Evolutionary conservation across 768 basidiomycete species (phyloP).

Genomic region (Boletus sp.): DNA sequence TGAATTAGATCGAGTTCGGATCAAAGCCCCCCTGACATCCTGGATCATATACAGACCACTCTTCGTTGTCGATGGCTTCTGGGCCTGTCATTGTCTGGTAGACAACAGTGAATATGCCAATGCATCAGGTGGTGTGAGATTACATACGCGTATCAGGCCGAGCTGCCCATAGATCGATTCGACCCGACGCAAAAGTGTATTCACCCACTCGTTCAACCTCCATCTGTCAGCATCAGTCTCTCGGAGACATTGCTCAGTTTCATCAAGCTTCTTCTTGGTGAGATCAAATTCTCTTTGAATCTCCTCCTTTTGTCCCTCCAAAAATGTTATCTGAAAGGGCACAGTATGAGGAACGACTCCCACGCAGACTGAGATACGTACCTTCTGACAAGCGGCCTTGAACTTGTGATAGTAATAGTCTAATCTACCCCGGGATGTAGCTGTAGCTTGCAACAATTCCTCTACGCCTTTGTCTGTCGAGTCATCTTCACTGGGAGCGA

Average conservation of each 20-base stretch:
- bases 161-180: slow-evolving; percentile 9
- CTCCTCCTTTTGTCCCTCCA: slow-evolving; percentile 14
- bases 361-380: not conserved
- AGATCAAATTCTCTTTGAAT: slow-evolving; percentile 15
- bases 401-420: slow-evolving; percentile 13
- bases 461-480: not conserved
- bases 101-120: not conserved
- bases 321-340: slow-evolving; percentile 10
- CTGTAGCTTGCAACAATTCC: slow-evolving; percentile 15
- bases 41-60: not conserved
- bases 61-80: not conserved
- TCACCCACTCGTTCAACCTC: slow-evolving; percentile 10
- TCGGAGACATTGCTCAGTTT: slow-evolving; percentile 15
- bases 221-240: slow-evolving; percentile 16
- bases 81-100: slow-evolving; percentile 9
- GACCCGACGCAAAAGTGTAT: slow-evolving; percentile 9
- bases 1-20: not conserved
- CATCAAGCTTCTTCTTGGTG: slow-evolving; percentile 15
- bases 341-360: not conserved
- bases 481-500: not conserved
- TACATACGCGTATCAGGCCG: slow-evolving; percentile 10
- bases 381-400: slow-evolving; percentile 11
- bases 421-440: slow-evolving; percentile 14
- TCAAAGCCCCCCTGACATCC: not conserved
- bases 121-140: not conserved